Evolutionary conservation across 2,329 filamentous ascomycete genomes (phyloP), one percentile per base, ranked within the genome.

Genomic region (Mycosphaerelloides madeirae): DNA sequence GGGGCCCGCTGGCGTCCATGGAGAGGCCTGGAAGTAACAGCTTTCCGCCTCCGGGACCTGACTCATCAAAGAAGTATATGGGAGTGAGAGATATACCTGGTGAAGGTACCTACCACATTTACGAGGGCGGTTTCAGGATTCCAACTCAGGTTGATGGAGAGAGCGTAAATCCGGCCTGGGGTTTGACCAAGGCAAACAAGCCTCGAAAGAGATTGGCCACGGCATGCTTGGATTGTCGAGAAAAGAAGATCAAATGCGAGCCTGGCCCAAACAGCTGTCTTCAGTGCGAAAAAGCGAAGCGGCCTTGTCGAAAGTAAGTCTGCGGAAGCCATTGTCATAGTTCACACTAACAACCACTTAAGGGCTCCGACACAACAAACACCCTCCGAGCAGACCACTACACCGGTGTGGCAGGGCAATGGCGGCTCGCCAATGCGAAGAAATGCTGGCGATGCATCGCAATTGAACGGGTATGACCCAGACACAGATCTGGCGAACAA

Each of bases 161-260:
- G 62, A 76, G 76, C 0, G 88, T 95, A 40, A 95, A 95, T 63
- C 87, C 89, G 1, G 86, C 87, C 55, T 95, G 90, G 90, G 89
- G 90, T 13, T 82, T 95, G 8, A 95, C 90, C 29, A 95, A 95
- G 68, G 89, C 90, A 2, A 90, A 90, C 12, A 95, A 95, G 70
- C 89, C 90, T 37, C 80, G 90, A 55, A 96, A 96, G 70, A 78
- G 90, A 44, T 75, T 95, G 44, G 89, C 90, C 18, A 89, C 95
- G 64, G 88, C 88, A n/a, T 96, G 90, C 62, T 77, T 95, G 46
- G 93, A 88, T 11, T 96, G 90, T 65, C 80, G 90, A 39, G 89
- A 95, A 69, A 96, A 95, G 80, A 96, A 95, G 75, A 95, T 96
- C 70, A 95, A 95, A 67, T 96, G 90, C 61, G 88, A 95, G 54